A percentile compares a stretch with the other conserved stretches of the same genome.
These are phyloP conservation scores for Cryoendolithus antarcticus DNA, from an alignment of 2,329 filamentous ascomycete genomes.

Conservation along the genomic window DNA sequence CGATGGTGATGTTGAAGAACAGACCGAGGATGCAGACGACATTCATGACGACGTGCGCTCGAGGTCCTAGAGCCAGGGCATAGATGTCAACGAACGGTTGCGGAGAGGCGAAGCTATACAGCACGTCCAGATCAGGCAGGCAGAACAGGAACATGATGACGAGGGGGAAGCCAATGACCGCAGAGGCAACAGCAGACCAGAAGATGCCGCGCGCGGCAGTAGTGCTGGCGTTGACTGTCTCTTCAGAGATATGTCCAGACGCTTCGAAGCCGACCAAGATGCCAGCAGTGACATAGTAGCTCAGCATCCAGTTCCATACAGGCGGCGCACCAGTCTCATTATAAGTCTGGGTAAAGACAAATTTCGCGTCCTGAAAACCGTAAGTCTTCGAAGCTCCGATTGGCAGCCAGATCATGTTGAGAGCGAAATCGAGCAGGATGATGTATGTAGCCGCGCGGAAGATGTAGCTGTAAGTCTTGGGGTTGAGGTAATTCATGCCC, in stretches of 20 bases:
- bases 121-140: conserved; percentile 37
- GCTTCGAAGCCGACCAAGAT: conserved; percentile 51
- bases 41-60: conserved; percentile 50
- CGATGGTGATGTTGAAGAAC: conserved; percentile 48
- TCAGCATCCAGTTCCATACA: conserved; percentile 52
- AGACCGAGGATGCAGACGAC: conserved; percentile 39
- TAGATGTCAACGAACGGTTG: conserved; percentile 50
- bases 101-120: conserved; percentile 42
- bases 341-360: conserved; percentile 49
- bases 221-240: conserved; percentile 45
- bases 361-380: conserved; percentile 46
- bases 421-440: conserved; percentile 45
- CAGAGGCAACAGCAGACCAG: conserved; percentile 46
- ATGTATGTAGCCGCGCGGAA: conserved; percentile 39
- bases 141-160: conserved; percentile 51
- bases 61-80: conserved; percentile 42
- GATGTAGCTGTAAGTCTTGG: conserved; percentile 34
- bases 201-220: conserved; percentile 49
- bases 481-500: conserved; percentile 26
- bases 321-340: conserved; percentile 38
- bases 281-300: conserved; percentile 48
- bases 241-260: conserved; percentile 48
- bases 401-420: conserved; percentile 51
- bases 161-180: conserved; percentile 41
- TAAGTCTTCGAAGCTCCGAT: conserved; percentile 43